phyloP scores from a whole-genome alignment of 2,329 filamentous ascomycete species.

The Verticillium tricorpus region DNA sequence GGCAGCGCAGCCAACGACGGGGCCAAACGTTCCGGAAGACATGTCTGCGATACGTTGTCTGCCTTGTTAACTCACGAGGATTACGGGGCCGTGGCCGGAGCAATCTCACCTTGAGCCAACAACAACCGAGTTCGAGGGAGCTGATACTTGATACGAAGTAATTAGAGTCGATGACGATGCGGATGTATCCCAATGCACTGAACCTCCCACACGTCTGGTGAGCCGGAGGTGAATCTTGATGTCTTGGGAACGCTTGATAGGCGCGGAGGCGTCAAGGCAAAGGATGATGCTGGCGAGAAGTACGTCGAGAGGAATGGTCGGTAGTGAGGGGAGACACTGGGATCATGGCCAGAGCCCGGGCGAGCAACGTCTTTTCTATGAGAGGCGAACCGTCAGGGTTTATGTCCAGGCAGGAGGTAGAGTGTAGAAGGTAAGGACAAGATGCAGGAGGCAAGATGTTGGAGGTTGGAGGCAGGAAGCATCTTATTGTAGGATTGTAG shows the following conservation, averaged over 20 bases:
- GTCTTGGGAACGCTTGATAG: neutral
- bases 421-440: neutral
- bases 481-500: neutral
- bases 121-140: neutral
- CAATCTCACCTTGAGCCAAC: neutral
- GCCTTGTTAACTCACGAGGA: neutral
- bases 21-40: conserved; percentile 10
- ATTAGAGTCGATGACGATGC: neutral
- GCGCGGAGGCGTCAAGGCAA: neutral
- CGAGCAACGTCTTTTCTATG: neutral
- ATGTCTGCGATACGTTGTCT: neutral
- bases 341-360: neutral
- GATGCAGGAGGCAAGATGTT: neutral
- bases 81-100: neutral
- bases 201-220: neutral
- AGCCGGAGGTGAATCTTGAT: neutral
- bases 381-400: neutral
- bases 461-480: no score
- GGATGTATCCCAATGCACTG: neutral
- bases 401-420: conserved; percentile 1
- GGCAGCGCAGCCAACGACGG: conserved; percentile 11
- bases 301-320: neutral
- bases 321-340: neutral
- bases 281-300: neutral
- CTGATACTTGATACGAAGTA: neutral